Evolutionary conservation across 2,329 filamentous ascomycete species (phyloP).

Genomic region (Alternaria sp.): DNA sequence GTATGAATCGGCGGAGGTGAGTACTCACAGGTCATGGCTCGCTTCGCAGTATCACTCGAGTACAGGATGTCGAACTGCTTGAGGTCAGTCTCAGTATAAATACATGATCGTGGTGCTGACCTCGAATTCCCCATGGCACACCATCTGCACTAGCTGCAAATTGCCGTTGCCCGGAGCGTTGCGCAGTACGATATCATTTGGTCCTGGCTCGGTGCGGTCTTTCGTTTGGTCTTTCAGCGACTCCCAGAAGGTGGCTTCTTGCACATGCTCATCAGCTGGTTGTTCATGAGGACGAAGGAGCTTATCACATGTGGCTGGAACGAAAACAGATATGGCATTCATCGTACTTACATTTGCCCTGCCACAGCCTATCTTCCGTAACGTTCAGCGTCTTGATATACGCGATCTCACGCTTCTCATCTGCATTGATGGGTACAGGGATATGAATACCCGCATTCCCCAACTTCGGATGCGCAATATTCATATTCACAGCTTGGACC

Average conservation of each 20-base stretch:
- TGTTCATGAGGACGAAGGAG: no score
- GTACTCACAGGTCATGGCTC: conserved; percentile 58
- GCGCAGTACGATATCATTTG: conserved; percentile 55
- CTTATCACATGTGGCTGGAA: no score
- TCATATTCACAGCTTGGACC: conserved; percentile 68
- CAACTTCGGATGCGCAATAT: conserved; percentile 71
- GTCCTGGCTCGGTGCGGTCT: conserved; percentile 14
- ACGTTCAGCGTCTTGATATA: conserved; percentile 72
- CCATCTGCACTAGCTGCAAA: conserved; percentile 84
- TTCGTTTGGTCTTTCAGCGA: conserved; percentile 67
- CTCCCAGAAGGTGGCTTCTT: conserved; percentile 63
- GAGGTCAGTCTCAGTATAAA: not conserved
- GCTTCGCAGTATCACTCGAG: conserved; percentile 73
- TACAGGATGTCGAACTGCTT: conserved; percentile 84
- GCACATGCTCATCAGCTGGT: conserved; percentile 39
- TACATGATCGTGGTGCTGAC: conserved; percentile 36
- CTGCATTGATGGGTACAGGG: conserved; percentile 64
- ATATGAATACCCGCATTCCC: conserved; percentile 81
- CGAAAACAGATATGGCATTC: no score
- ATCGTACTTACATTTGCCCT: conserved; percentile 67
- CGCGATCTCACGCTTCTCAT: conserved; percentile 66
- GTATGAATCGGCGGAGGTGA: not conserved
- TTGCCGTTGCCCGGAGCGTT: conserved; percentile 76
- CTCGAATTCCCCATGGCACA: conserved; percentile 84
- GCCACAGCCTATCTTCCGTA: conserved; percentile 74